phyloP scores from a whole-genome alignment of 805 yeast species.

The Ogataea philodendri region DNA sequence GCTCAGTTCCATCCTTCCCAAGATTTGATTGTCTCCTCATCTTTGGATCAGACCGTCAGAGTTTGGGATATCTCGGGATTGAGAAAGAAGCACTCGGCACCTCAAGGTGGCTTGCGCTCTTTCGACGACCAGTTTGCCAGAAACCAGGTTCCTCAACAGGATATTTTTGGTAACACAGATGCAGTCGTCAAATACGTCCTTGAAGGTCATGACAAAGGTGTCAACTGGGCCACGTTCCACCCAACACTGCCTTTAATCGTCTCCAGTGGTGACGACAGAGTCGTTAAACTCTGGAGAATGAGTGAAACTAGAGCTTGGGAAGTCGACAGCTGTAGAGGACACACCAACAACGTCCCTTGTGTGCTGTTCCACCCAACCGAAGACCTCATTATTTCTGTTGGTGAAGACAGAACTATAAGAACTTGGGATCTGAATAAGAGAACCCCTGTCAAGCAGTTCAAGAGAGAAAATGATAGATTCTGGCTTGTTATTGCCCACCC shows the following conservation, averaged over 20 bases:
- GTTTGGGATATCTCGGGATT: slow-evolving; percentile 98
- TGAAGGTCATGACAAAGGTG: slow-evolving; percentile 98
- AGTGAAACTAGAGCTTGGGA: slow-evolving; percentile 95
- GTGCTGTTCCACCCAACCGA: slow-evolving; percentile 91
- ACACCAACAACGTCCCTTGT: slow-evolving; percentile 87
- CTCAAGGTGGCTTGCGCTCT: slow-evolving; percentile 39
- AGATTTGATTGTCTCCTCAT: slow-evolving; percentile 91
- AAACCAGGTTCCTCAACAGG: slow-evolving; percentile 79
- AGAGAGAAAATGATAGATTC: slow-evolving; percentile 90
- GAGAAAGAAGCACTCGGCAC: slow-evolving; percentile 91
- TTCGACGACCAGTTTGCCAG: slow-evolving; percentile 50
- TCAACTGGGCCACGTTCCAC: slow-evolving; percentile 97
- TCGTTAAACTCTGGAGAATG: slow-evolving; percentile 96
- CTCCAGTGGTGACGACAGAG: slow-evolving; percentile 94
- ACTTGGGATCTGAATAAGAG: slow-evolving; percentile 96
- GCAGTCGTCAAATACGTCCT: slow-evolving; percentile 93
- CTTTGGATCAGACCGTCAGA: slow-evolving; percentile 97
- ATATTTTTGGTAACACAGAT: slow-evolving; percentile 90
- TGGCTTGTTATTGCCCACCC: slow-evolving; percentile 94
- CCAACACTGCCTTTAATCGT: slow-evolving; percentile 94
- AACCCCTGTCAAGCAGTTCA: slow-evolving; percentile 88
- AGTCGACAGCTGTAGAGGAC: slow-evolving; percentile 97
- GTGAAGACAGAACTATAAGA: slow-evolving; percentile 94
- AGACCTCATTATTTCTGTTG: slow-evolving; percentile 87
- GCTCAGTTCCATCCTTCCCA: slow-evolving; percentile 97